Base-by-base conservation (phyloP, 345 rosid genomes). In the Brassica incana region DNA sequence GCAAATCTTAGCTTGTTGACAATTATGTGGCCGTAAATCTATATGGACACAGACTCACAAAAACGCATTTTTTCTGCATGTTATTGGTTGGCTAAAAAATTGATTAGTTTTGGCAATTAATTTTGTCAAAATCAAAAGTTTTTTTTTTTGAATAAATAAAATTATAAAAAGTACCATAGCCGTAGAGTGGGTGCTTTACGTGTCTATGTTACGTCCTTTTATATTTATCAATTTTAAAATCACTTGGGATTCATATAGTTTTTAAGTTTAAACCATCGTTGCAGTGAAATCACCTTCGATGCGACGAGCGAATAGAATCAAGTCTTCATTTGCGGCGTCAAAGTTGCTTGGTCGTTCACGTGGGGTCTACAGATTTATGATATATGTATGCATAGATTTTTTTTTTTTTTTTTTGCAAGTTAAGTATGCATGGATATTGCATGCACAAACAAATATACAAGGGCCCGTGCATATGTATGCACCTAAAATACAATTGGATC, bases 271-370 rank as follows among this genome's bases (percentile, higher is more conserved):
- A 65, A 64, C 65, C 66, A 74, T 56, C 81, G 81, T 65, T 66
- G 69, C 77, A 38, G 67, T 27, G 30, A 27, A 27, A 27, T 16
- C 36, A 40, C n/a, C 61, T 32, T 36, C 11, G 23, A 35, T 71
- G 18, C 65, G 45, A 48, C 74, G 59, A 74, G 38, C 33, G 11
- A 67, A 60, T 3, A 61, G 2, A 69, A 67, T 54, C 35, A 45
- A 79, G 83, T 80, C 83, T 33, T 62, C 66, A 6, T 11, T 74
- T 80, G 83, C 83, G 83, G 82, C 83, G 75, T 69, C 78, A 74
- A 79, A 48, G 52, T 74, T 3, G 75, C 62, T 27, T 69, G 71
- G 70, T 74, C 75, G 36, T 69, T 79, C 75, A 67, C 71, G 74
- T 52, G 59, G 35, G 66, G 65, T 25, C 60, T 78, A 79, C 83